Evolutionary conservation across 83 land plant genomes (phyloP), one percentile per base, ranked within the genome.

Genomic region (Larix sibirica): DNA sequence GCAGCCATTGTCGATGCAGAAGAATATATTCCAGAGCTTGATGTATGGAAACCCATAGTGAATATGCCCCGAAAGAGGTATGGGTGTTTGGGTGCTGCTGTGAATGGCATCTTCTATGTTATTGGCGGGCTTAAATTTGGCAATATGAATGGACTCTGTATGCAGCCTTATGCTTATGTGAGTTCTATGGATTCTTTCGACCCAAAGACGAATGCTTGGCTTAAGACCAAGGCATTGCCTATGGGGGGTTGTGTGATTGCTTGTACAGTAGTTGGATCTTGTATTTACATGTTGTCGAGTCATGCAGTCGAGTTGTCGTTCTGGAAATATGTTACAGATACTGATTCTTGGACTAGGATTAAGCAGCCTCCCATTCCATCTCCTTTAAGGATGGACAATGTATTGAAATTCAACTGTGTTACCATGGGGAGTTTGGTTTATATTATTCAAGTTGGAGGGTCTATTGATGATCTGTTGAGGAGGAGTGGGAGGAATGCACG

Each of bases 231-330:
- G 80, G 36, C 80, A 54, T 33, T 97, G 58, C 99, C 98, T 3
- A 94, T 90, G 64, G 99, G 99, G 1, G 99, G 99, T 5, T 97
- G 99, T 81, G 98, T 97, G 59, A 92, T 97, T 82, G 96, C 95
- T n/a, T 95, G 95, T 79, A 92, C 96, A 42, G 96, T 91, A 17
- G 93, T 86, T 13, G 93, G 85, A 3, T 89, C 88, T 16, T 66
- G 85, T 80, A 86, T 97, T 26, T 97, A 93, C 87, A 86, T 97
- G 80, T 86, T 97, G 77, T 85, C 96, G 24, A 95, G 98, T 85
- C 98, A 95, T 87, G 98, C 99, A 50, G 96, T 95, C 67, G 99
- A 94, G 90, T 70, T 97, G 3, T 94, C 99, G 14, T 92, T 97
- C 50, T 97, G 99, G 99, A 83, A 89, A 85, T 93, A 90, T 84